These are phyloP conservation scores for Tylopilus sp. DNA, from an alignment of 768 basidiomycete genomes.

Conservation along the genomic window DNA sequence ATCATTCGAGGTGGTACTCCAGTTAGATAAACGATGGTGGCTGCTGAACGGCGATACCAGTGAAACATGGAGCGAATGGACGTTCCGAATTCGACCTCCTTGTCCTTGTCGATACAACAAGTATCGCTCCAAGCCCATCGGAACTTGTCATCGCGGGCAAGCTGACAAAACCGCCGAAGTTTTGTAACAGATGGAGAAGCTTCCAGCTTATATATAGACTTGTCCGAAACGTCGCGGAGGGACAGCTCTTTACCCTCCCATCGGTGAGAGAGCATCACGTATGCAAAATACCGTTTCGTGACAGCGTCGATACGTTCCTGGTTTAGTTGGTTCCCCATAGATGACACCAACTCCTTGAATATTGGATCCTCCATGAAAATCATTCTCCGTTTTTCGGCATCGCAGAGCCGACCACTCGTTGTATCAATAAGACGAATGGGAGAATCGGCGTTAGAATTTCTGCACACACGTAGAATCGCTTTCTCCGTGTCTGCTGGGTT, in stretches of 20 bases:
- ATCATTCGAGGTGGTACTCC: conserved; percentile 9
- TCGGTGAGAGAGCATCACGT: conserved; percentile 24
- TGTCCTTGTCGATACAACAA: conserved; percentile 23
- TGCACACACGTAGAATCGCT: not conserved
- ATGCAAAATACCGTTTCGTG: conserved; percentile 9
- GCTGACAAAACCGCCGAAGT: conserved; percentile 15
- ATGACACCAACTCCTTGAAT: conserved; percentile 17
- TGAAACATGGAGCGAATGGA: conserved; percentile 23
- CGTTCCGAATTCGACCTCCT: conserved; percentile 13
- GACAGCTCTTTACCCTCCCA: conserved; percentile 15
- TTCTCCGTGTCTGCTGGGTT: conserved; percentile 6
- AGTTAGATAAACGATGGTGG: conserved; percentile 19
- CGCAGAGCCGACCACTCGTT: conserved; percentile 14
- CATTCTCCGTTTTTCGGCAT: conserved; percentile 8
- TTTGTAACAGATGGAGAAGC: conserved; percentile 8
- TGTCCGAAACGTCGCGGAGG: conserved; percentile 9
- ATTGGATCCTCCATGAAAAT: conserved; percentile 11
- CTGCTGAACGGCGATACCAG: conserved; percentile 16
- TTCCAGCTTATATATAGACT: conserved; percentile 9
- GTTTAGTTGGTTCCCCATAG: conserved; percentile 7
- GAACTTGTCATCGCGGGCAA: conserved; percentile 6
- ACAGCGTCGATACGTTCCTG: conserved; percentile 1
- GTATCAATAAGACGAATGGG: conserved; percentile 24
- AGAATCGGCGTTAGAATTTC: not conserved
- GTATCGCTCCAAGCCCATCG: conserved; percentile 26